A percentile compares a stretch with the other conserved stretches of the same genome.
Conservation (phyloP, 352 stramenopile genomes). For the Phytopythium sindhum region DNA sequence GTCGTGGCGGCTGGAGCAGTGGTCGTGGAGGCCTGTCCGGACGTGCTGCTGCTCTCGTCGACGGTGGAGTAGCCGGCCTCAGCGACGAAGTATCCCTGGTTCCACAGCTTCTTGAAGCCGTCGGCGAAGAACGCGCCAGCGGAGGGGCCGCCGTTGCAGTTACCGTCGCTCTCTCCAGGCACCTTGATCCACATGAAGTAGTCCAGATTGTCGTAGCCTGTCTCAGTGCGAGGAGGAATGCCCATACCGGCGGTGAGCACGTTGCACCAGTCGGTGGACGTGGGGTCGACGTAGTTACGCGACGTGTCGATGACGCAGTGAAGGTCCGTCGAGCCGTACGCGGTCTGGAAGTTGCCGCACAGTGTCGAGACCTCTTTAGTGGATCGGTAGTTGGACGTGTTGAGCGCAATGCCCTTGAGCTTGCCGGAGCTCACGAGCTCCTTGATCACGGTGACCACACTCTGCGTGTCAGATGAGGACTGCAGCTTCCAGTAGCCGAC, state of each 20-base stretch:
- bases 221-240: constrained; percentile 37
- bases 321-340: constrained; percentile 37
- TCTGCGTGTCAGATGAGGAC: constrained; percentile 19
- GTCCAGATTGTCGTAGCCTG: constrained; percentile 45
- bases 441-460: constrained; percentile 42
- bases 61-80: constrained; percentile 16
- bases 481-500: constrained; percentile 58
- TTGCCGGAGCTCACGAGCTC: constrained; percentile 29
- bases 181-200: constrained; percentile 74
- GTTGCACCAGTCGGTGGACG: constrained; percentile 67
- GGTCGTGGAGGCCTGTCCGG: constrained; percentile 5
- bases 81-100: constrained; percentile 65
- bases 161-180: constrained; percentile 58
- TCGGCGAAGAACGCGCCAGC: constrained; percentile 58
- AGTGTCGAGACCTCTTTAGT: constrained; percentile 43
- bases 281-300: constrained; percentile 44
- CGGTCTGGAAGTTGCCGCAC: constrained; percentile 53
- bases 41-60: neutral
- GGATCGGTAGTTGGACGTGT: constrained; percentile 71
- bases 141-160: constrained; percentile 46
- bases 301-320: constrained; percentile 66
- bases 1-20: neutral
- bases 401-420: constrained; percentile 61
- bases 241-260: constrained; percentile 54
- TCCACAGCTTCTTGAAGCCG: constrained; percentile 51